These are phyloP conservation scores for Warburgia ugandensis DNA, from an alignment of 164 flowering plant genomes.

Conservation along the genomic window DNA sequence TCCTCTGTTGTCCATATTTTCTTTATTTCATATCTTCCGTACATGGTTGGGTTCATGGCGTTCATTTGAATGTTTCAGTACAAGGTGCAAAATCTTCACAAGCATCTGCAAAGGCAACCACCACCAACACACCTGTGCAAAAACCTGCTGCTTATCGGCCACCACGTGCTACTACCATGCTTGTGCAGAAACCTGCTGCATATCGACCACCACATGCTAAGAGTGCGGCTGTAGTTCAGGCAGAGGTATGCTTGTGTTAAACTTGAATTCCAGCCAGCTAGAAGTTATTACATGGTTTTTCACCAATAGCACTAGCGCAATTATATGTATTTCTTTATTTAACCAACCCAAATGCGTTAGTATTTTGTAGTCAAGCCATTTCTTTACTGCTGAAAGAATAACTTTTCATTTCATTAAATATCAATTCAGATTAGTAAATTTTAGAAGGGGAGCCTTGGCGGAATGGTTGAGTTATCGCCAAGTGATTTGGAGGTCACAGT, in stretches of 20 bases:
- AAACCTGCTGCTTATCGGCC: conserved; percentile 97
- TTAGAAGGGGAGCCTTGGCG: no score
- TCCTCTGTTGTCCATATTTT: not conserved
- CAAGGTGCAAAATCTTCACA: conserved; percentile 48
- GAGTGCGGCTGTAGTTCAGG: conserved; percentile 58
- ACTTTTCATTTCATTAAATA: not conserved
- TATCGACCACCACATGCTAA: conserved; percentile 97
- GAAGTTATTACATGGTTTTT: not conserved
- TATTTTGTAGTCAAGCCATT: not conserved
- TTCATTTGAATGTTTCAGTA: conserved; percentile 26
- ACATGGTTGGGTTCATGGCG: conserved; percentile 5
- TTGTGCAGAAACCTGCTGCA: conserved; percentile 78
- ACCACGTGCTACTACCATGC: conserved; percentile 64
- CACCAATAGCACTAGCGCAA: no score
- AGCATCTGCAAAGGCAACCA: conserved; percentile 32
- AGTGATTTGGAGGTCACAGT: no score
- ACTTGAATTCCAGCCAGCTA: not conserved
- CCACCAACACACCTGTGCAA: conserved; percentile 41
- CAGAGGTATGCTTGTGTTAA: conserved; percentile 48
- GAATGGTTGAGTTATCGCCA: no score
- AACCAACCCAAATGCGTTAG: no score
- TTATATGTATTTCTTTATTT: not conserved
- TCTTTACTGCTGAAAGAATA: not conserved
- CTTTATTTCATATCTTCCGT: not conserved
- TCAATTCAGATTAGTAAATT: no score